Base-by-base conservation (phyloP, 73 alveolate species). In the Breviolum minutum region DNA sequence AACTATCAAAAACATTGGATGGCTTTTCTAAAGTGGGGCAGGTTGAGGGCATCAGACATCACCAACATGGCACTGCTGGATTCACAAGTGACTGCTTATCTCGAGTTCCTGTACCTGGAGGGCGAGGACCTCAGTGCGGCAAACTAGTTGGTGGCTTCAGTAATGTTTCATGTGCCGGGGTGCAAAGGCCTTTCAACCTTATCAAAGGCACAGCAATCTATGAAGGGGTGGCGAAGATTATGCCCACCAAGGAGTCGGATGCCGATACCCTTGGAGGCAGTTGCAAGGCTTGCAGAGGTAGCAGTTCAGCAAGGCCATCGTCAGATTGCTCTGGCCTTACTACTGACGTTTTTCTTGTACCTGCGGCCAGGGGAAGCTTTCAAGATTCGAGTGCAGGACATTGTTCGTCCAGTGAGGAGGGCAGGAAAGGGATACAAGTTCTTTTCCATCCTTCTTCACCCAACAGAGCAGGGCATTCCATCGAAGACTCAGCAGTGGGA, bases 71-170 rank as follows among this genome's bases (percentile, higher is more conserved):
- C 8, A 5, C 32, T 3, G 29, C 4, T 80, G 68, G 88, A 80
- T 32, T 12, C 4, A 4, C 10, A 12, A 7, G 69, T 80, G 32
- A 80, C 69, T 29, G 14, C 27, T 8, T 80, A 80, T 40, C n/a
- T 80, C 69, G 88, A 80, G 68, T 6, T 11, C 64, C 27, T 80
- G 86, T 76, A 76, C 86, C n/a, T 22, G 13, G 8, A 22, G 54
- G 93, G 93, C 16, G 77, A 60, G 61, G 93, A 84, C 63, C 93
- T 84, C 76, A 62, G 77, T n/a, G 11, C 2, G 22, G 95, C 81
- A 8, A 62, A 30, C 77, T 86, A 86, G n/a, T 62, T 63, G 64
- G 26, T 30, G 14, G 95, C 95, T 6, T 77, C 79, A 13, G 80
- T 86, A 64, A 12, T 63, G 8, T 86, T 86, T 22, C 30, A 9